phyloP scores from a whole-genome alignment of 2,329 filamentous ascomycete genomes.

The Hymenoscyphus fraxineus region DNA sequence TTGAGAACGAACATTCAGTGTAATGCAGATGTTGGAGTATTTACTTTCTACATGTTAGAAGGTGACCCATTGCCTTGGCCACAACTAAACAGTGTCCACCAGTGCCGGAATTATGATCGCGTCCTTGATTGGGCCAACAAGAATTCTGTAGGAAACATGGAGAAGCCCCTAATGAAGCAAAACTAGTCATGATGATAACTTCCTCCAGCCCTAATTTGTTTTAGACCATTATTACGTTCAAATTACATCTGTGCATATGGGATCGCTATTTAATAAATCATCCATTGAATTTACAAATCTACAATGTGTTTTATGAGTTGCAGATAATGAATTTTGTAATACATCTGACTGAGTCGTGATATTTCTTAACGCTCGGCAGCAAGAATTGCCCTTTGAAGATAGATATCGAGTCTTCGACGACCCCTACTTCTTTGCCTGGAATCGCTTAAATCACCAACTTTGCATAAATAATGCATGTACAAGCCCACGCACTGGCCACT shows the following conservation, averaged over 20 bases:
- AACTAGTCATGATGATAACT: neutral
- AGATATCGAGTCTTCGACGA: no score
- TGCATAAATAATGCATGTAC: no score
- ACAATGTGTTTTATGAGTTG: no score
- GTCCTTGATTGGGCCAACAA: slow-evolving; percentile 51
- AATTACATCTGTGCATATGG: neutral
- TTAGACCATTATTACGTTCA: neutral
- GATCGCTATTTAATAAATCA: neutral
- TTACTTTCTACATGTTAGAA: slow-evolving; percentile 47
- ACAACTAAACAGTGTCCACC: slow-evolving; percentile 51
- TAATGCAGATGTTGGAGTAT: slow-evolving; percentile 51
- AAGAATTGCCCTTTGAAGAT: no score
- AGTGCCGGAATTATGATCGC: slow-evolving; percentile 51
- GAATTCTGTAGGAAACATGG: slow-evolving; percentile 42
- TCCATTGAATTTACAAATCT: no score
- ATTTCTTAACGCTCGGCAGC: no score
- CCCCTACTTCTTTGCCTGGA: no score
- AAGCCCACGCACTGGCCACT: no score
- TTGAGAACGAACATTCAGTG: slow-evolving; percentile 52
- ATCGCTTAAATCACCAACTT: no score
- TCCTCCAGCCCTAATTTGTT: neutral
- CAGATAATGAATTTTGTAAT: no score
- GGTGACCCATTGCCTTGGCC: slow-evolving; percentile 49
- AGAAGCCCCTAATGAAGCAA: slow-evolving; percentile 22
- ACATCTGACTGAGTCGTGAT: no score